Base-by-base conservation (phyloP, 129 eudicot species). In the Dittrichia graveolens region DNA sequence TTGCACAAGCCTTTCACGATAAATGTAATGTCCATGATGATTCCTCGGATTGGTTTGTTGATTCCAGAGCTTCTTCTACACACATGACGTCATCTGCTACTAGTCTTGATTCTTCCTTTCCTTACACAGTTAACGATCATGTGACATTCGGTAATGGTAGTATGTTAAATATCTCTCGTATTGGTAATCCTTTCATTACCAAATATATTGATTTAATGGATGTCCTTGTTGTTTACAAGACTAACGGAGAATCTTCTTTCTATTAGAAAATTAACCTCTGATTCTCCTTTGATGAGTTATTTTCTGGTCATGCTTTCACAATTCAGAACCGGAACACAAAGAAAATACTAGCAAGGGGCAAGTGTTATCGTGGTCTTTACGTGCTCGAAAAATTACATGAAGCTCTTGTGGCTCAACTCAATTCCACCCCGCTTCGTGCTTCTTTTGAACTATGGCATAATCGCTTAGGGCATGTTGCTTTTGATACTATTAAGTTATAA, bases 401-500 rank as follows among this genome's bases (percentile, higher is more conserved):
- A n/a, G n/a, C n/a, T n/a, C n/a, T n/a, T n/a, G n/a, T n/a, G n/a
- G n/a, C n/a, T n/a, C n/a, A n/a, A n/a, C n/a, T n/a, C n/a, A n/a
- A n/a, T n/a, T n/a, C n/a, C n/a, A n/a, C n/a, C n/a, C n/a, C n/a
- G n/a, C n/a, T n/a, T n/a, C n/a, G n/a, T n/a, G n/a, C 65, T 1
- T 60, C 45, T 60, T 60, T 3, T 38, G 18, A 60, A n/a, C 2
- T 35, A 1, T 60, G 65, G 65, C 65, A 60, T 12, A 9, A 5
- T 10, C 12, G 16, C 4, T 7, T 34, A 9, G 45, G 65, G 7
- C 65, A 60, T 60, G 15, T 14, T 4, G 1, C 46, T 0, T 38
- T 61, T 61, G 66, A 61, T 61, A 4, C n/a, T 7, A 61, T 61
- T 61, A n/a, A n/a, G n/a, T n/a, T n/a, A n/a, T n/a, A n/a, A n/a